Conservation (phyloP, 169 alveolate genomes). For the Plasmodium malariae region DNA sequence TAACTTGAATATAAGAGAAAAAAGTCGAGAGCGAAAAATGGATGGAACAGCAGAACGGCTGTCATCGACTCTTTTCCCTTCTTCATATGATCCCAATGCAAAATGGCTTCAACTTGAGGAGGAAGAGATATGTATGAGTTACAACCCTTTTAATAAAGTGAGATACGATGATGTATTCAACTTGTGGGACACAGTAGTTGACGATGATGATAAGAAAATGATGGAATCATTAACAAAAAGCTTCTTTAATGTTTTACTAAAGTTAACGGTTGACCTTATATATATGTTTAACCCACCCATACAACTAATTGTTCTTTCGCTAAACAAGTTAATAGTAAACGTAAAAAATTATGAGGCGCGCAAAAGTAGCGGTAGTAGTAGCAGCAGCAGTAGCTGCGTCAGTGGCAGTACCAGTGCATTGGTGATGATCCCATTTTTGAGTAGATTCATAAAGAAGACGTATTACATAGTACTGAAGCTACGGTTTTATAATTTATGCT, state of each 20-base stretch:
- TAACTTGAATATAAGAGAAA: no score
- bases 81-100: no score
- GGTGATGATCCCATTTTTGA: conserved; percentile 11
- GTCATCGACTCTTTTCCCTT: no score
- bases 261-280: conserved; percentile 40
- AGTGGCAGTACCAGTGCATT: not conserved
- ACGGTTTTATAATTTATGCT: conserved; percentile 47
- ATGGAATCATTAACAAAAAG: not conserved
- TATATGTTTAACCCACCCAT: conserved; percentile 54
- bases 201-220: conserved; percentile 28
- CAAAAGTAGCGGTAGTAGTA: not conserved
- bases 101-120: no score
- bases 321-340: conserved; percentile 19
- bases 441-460: conserved; percentile 22
- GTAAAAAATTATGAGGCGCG: not conserved
- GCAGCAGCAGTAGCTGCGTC: not conserved
- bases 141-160: no score
- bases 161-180: no score
- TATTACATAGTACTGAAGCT: conserved; percentile 8
- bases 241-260: conserved; percentile 28
- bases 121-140: no score
- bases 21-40: no score
- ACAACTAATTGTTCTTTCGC: conserved; percentile 12
- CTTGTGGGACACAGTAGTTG: not conserved
- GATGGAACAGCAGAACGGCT: no score